These are phyloP conservation scores for Penicillium longicatenatum DNA, from an alignment of 495 filamentous ascomycete species.

Conservation along the genomic window DNA sequence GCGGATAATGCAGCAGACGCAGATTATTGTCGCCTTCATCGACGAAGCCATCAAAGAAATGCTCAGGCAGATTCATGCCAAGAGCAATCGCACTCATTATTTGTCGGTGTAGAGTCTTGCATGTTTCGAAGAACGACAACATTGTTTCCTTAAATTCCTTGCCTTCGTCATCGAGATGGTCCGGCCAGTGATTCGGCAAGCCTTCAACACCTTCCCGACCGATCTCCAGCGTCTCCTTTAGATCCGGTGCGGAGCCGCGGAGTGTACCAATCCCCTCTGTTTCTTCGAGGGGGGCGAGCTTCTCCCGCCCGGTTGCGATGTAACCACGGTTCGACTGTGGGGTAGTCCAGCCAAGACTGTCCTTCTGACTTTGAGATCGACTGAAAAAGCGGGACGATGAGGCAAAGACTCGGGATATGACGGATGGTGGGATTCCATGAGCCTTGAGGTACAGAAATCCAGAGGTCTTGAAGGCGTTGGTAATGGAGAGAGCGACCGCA, in stretches of 20 bases:
- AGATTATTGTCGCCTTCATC: conserved; percentile 81
- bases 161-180: conserved; percentile 59
- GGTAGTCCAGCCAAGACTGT: conserved; percentile 67
- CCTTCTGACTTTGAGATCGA: conserved; percentile 69
- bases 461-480: conserved; percentile 77
- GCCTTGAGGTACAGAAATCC: conserved; percentile 92
- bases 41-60: conserved; percentile 78
- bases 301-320: conserved; percentile 73
- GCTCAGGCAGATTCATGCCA: conserved; percentile 71
- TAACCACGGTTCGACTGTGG: conserved; percentile 81
- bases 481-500: conserved; percentile 68
- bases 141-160: conserved; percentile 70
- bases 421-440: conserved; percentile 64
- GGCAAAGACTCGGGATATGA: conserved; percentile 63
- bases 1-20: conserved; percentile 86
- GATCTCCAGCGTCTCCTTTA: conserved; percentile 86
- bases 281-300: conserved; percentile 63
- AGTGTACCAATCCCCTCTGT: conserved; percentile 58
- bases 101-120: conserved; percentile 72
- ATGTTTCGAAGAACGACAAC: conserved; percentile 69
- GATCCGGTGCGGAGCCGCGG: conserved; percentile 64
- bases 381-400: conserved; percentile 78
- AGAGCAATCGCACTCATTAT: conserved; percentile 90
- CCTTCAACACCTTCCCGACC: conserved; percentile 70
- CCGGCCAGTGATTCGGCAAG: conserved; percentile 81